Percentiles rank a stretch among this genome's conserved stretches.
Conservation (phyloP, 2,329 filamentous ascomycete genomes). For the Chaetomiaceae sp. region DNA sequence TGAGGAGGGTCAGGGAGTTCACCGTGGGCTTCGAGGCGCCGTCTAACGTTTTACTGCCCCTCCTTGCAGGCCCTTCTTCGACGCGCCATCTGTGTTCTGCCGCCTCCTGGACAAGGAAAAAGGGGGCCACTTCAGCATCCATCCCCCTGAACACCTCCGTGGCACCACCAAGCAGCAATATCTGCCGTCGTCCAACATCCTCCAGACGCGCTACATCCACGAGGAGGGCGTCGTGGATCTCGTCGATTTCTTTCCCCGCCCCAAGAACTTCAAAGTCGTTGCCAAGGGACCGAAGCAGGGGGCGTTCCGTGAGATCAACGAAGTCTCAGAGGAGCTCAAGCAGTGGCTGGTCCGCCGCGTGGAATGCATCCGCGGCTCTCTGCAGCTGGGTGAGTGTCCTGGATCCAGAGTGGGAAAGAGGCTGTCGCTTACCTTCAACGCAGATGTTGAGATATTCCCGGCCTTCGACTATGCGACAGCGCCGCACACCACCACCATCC, state of each 20-base stretch:
- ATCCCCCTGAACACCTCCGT: slow-evolving; percentile 43
- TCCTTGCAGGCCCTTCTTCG: slow-evolving; percentile 61
- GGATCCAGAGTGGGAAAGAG: background rate
- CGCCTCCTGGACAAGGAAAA: slow-evolving; percentile 68
- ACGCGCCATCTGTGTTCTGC: slow-evolving; percentile 70
- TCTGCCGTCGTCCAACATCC: slow-evolving; percentile 65
- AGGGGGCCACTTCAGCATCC: slow-evolving; percentile 66
- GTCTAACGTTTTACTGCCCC: background rate
- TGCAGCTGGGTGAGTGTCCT: slow-evolving; percentile 48
- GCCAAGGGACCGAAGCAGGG: slow-evolving; percentile 42
- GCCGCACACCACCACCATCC: slow-evolving; percentile 52
- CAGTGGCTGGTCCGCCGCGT: slow-evolving; percentile 65
- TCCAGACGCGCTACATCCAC: slow-evolving; percentile 71
- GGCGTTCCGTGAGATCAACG: slow-evolving; percentile 47
- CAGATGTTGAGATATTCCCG: slow-evolving; percentile 65
- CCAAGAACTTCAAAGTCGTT: slow-evolving; percentile 51
- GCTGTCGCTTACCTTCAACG: slow-evolving; percentile 5
- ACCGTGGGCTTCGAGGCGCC: background rate
- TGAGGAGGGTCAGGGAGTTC: no score
- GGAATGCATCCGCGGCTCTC: slow-evolving; percentile 62
- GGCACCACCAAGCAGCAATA: slow-evolving; percentile 74
- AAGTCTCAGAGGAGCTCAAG: slow-evolving; percentile 57
- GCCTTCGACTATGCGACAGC: slow-evolving; percentile 65
- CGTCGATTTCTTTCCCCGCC: slow-evolving; percentile 69
- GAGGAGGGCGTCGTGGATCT: slow-evolving; percentile 69